Percentiles rank a stretch among this genome's conserved stretches.
Conservation (phyloP, 306 rosid genomes). For the Prunus salicina region DNA sequence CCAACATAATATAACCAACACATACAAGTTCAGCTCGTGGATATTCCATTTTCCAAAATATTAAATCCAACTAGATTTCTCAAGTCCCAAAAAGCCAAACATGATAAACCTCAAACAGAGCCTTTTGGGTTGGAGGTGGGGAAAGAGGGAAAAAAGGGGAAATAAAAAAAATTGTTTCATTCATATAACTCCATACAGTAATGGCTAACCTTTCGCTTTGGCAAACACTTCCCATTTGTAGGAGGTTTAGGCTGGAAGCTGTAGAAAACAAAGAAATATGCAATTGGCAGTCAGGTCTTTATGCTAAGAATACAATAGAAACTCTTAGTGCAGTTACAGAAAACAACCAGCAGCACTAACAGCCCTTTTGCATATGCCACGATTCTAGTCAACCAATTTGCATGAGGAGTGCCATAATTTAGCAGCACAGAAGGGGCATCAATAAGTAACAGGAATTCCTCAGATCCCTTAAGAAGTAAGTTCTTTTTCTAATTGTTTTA, state of each 20-base stretch:
- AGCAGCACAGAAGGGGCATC: not conserved
- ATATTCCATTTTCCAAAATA: not conserved
- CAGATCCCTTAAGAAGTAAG: not conserved
- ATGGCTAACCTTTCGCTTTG: conserved; percentile 63
- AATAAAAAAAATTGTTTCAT: not conserved
- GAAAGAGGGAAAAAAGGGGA: not conserved
- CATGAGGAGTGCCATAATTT: not conserved
- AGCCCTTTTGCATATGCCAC: not conserved
- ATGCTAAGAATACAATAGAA: not conserved
- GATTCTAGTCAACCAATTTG: not conserved
- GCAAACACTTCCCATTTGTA: conserved; percentile 90
- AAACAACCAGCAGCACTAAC: not conserved
- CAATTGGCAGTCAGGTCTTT: not conserved
- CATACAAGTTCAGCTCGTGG: not conserved
- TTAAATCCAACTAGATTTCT: not conserved
- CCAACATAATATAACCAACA: conserved; percentile 5
- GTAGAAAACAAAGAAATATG: conserved; percentile 20
- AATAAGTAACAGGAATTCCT: not conserved
- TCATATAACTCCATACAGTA: not conserved
- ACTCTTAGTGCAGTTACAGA: not conserved
- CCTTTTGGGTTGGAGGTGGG: not conserved
- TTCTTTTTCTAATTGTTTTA: not conserved
- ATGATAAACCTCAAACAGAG: not conserved
- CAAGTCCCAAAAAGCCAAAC: not conserved
- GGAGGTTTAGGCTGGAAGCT: conserved; percentile 93